A percentile compares a stretch with the other conserved stretches of the same genome.
phyloP scores from a whole-genome alignment of 2,329 filamentous ascomycete genomes.

The Fusarium sp. region DNA sequence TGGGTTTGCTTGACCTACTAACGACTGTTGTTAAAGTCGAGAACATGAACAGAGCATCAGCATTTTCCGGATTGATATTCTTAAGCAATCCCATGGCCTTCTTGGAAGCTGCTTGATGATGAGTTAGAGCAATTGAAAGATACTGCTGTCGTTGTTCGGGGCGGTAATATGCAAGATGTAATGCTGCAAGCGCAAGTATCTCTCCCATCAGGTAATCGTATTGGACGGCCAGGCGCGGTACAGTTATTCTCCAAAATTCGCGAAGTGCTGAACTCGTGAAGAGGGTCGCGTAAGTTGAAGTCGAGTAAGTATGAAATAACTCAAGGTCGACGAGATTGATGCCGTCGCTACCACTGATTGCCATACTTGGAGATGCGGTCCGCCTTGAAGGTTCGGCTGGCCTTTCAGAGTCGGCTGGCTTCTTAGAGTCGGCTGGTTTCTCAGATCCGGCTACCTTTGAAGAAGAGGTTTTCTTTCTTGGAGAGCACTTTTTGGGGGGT shows the following conservation, averaged over 20 bases:
- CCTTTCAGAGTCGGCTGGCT: not conserved
- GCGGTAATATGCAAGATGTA: not conserved
- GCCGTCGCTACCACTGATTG: not conserved
- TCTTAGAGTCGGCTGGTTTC: too few relatives aligned
- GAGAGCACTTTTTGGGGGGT: not conserved
- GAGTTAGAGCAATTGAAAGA: not conserved
- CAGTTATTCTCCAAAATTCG: not conserved
- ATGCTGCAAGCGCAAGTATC: not conserved
- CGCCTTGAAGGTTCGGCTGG: not conserved
- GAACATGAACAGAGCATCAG: not conserved
- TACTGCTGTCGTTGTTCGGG: not conserved
- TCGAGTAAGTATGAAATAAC: not conserved
- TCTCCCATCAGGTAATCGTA: not conserved
- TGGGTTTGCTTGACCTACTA: not conserved
- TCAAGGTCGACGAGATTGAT: conserved; percentile 7
- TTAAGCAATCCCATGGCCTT: not conserved
- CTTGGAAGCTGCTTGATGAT: not conserved
- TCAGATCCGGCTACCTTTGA: too few relatives aligned
- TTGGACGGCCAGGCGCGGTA: not conserved
- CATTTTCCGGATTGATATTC: fast-evolving
- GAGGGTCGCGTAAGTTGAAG: not conserved
- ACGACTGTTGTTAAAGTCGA: not conserved
- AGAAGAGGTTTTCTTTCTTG: not conserved
- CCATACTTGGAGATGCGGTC: not conserved
- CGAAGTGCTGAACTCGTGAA: not conserved